phyloP scores from a whole-genome alignment of 1,139 yeast genomes.

The Pichia sp. region DNA sequence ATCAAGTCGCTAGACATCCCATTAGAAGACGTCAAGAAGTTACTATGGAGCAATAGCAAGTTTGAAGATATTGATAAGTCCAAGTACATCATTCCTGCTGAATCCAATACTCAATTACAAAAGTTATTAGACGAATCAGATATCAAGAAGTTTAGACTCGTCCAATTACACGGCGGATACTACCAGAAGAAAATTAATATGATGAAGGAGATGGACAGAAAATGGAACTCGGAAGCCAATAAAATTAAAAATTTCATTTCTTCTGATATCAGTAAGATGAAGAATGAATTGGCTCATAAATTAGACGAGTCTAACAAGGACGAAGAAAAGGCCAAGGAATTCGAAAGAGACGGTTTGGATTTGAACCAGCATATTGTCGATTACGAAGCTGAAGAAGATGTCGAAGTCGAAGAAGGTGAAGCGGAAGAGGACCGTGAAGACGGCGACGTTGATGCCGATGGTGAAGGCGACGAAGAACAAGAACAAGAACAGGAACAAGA shows the following conservation, averaged over 20 bases:
- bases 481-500: constrained; percentile 16
- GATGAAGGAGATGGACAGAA: constrained; percentile 24
- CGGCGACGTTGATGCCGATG: constrained; percentile 1
- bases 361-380: constrained; percentile 4
- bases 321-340: constrained; percentile 16
- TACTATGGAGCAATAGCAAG: constrained; percentile 4
- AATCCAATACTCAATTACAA: constrained; percentile 27
- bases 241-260: constrained; percentile 24
- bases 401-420: constrained; percentile 1
- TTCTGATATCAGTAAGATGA: constrained; percentile 21
- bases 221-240: constrained; percentile 28
- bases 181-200: constrained; percentile 24
- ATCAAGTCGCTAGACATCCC: constrained; percentile 10
- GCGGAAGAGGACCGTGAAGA: constrained; percentile 6
- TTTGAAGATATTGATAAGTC: constrained; percentile 20
- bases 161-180: constrained; percentile 27
- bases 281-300: constrained; percentile 16
- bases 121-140: constrained; percentile 22
- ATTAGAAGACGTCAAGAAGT: not conserved
- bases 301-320: constrained; percentile 16
- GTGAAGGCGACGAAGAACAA: constrained; percentile 4
- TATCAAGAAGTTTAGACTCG: constrained; percentile 26
- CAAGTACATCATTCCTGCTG: constrained; percentile 23
- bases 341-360: constrained; percentile 12
- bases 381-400: constrained; percentile 6